These are phyloP conservation scores for Heritiera fomes DNA, from an alignment of 345 rosid genomes.

Conservation along the genomic window DNA sequence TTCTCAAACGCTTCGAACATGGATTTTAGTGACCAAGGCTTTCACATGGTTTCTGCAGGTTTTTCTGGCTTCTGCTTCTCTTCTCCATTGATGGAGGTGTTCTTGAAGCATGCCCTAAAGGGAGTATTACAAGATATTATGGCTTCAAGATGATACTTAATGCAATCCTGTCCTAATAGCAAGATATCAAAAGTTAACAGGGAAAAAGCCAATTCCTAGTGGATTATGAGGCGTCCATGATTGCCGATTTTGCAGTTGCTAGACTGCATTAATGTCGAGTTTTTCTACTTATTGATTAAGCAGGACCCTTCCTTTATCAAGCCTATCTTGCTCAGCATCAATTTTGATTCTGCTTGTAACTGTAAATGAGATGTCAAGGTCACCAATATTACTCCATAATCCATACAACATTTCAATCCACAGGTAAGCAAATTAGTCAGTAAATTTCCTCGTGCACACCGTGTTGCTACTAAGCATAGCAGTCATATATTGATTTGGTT, in stretches of 20 bases:
- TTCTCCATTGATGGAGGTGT: slow-evolving; percentile 6
- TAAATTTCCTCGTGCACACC: neutral
- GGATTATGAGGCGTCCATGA: neutral
- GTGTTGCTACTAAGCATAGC: neutral
- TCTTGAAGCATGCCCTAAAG: slow-evolving; percentile 12
- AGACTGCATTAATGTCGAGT: slow-evolving; percentile 5
- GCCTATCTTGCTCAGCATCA: too few species aligned
- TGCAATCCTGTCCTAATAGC: neutral
- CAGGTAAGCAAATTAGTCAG: slow-evolving; percentile 24
- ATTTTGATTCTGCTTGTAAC: slow-evolving; percentile 18
- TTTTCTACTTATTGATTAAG: neutral
- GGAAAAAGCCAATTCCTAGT: neutral
- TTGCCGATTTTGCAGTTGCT: neutral
- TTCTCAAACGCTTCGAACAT: neutral
- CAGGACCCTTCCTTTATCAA: neutral
- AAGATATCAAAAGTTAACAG: neutral
- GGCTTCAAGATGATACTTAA: slow-evolving; percentile 4
- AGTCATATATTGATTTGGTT: neutral
- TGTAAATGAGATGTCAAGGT: slow-evolving; percentile 28
- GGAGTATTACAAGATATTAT: neutral
- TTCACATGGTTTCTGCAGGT: neutral
- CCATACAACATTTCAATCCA: slow-evolving; percentile 28
- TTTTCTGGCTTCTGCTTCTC: neutral
- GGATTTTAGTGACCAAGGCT: neutral
- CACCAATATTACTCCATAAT: slow-evolving; percentile 13